These are phyloP conservation scores for Debaryomyces robertsiae DNA, from an alignment of 1,139 yeast species.

Conservation along the genomic window DNA sequence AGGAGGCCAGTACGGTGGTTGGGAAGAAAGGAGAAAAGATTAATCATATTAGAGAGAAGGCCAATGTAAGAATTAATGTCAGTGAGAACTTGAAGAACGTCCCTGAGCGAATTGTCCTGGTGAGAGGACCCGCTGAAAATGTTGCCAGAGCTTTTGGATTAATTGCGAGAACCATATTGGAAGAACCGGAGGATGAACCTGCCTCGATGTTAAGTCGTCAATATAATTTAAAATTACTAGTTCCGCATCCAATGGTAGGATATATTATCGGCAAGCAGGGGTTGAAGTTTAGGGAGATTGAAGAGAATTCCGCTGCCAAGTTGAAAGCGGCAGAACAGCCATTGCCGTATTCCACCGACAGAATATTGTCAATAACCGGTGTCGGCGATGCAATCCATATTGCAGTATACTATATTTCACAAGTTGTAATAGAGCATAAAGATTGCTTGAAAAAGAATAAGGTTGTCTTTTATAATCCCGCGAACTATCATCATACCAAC, in stretches of 20 bases:
- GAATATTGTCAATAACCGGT: constrained; percentile 71
- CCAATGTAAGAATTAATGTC: constrained; percentile 71
- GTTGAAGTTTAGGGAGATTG: constrained; percentile 74
- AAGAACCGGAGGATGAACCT: constrained; percentile 69
- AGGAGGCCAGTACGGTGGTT: constrained; percentile 73
- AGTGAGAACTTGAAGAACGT: constrained; percentile 75
- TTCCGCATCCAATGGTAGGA: constrained; percentile 85
- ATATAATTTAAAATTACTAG: constrained; percentile 60
- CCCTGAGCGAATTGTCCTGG: constrained; percentile 75
- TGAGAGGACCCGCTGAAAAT: constrained; percentile 75
- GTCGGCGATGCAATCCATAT: constrained; percentile 88
- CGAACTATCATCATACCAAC: constrained; percentile 41
- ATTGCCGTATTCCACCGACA: constrained; percentile 78
- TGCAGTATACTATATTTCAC: constrained; percentile 75
- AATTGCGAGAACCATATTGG: constrained; percentile 64
- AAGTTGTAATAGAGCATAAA: constrained; percentile 63
- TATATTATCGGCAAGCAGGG: constrained; percentile 83
- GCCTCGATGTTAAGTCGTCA: constrained; percentile 57
- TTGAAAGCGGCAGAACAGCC: constrained; percentile 76
- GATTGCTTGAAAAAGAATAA: constrained; percentile 53
- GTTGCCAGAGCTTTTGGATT: constrained; percentile 85
- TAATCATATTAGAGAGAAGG: constrained; percentile 62
- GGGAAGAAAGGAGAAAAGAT: constrained; percentile 80
- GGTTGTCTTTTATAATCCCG: constrained; percentile 67
- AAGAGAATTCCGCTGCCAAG: constrained; percentile 79